A percentile compares a stretch with the other conserved stretches of the same genome.
phyloP scores from a whole-genome alignment of 2,329 filamentous ascomycete genomes.

The Exophiala sp. region DNA sequence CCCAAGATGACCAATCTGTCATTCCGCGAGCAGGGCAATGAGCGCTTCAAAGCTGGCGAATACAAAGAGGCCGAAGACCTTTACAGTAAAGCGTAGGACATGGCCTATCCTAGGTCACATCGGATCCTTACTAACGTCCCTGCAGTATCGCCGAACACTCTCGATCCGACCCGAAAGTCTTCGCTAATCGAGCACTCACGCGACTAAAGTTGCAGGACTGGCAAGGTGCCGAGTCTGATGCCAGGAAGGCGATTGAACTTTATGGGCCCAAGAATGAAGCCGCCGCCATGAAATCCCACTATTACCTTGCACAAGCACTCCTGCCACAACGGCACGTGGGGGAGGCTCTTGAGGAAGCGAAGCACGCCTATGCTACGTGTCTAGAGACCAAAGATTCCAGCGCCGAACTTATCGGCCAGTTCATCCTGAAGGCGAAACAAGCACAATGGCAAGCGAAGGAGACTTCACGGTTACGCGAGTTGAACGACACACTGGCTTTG shows the following conservation, averaged over 20 bases:
- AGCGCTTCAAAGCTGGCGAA: slow-evolving; percentile 45
- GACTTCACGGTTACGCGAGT: slow-evolving; percentile 42
- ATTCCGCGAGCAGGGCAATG: slow-evolving; percentile 39
- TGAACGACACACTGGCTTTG: slow-evolving; percentile 40
- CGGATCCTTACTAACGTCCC: background rate
- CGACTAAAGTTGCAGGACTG: slow-evolving; percentile 71
- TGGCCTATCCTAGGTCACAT: slow-evolving; percentile 28
- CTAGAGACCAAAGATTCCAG: slow-evolving; percentile 61
- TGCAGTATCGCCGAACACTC: slow-evolving; percentile 68
- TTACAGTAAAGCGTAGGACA: slow-evolving; percentile 45
- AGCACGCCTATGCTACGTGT: slow-evolving; percentile 70
- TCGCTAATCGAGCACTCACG: slow-evolving; percentile 84
- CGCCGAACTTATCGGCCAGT: slow-evolving; percentile 65
- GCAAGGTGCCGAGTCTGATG: slow-evolving; percentile 73
- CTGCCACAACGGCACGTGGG: slow-evolving; percentile 69
- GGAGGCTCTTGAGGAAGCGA: slow-evolving; percentile 67
- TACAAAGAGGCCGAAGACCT: slow-evolving; percentile 45
- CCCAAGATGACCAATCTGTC: slow-evolving; percentile 6
- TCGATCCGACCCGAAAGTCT: slow-evolving; percentile 71
- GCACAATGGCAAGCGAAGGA: slow-evolving; percentile 79
- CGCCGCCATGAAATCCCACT: slow-evolving; percentile 74
- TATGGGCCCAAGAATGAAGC: slow-evolving; percentile 44
- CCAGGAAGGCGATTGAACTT: slow-evolving; percentile 68
- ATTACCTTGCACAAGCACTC: slow-evolving; percentile 79
- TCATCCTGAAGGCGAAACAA: slow-evolving; percentile 79